A percentile compares a stretch with the other conserved stretches of the same genome.
phyloP scores from a whole-genome alignment of 2,329 filamentous ascomycete species.

The Phoma sp. region DNA sequence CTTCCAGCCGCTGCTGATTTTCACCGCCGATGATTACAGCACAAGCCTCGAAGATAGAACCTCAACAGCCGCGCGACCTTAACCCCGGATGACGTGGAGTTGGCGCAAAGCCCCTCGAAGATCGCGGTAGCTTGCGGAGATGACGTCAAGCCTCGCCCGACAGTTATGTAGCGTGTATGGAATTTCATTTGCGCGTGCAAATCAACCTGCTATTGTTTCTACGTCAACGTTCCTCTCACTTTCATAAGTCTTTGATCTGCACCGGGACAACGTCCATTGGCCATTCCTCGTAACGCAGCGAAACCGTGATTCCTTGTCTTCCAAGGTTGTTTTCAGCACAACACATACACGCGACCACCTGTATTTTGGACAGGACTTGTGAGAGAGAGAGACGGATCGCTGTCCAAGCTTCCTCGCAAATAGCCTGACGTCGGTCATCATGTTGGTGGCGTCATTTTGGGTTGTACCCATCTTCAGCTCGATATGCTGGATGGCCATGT shows the following conservation, averaged over 20 bases:
- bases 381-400: neutral
- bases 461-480: slow-evolving; percentile 73
- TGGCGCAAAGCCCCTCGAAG: slow-evolving; percentile 6
- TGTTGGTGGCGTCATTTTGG: slow-evolving; percentile 58
- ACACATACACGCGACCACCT: neutral
- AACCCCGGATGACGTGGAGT: slow-evolving; percentile 18
- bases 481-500: slow-evolving; percentile 59
- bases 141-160: slow-evolving; percentile 18
- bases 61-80: slow-evolving; percentile 4
- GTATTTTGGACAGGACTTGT: neutral
- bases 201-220: slow-evolving; percentile 9
- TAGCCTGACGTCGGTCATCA: slow-evolving; percentile 17
- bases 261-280: neutral
- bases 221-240: slow-evolving; percentile 9
- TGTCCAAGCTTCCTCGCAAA: neutral
- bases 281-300: neutral
- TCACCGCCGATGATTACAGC: neutral
- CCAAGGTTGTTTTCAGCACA: neutral
- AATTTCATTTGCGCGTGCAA: slow-evolving; percentile 15
- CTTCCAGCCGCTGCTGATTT: slow-evolving; percentile 1
- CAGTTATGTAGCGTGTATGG: slow-evolving; percentile 16
- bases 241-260: slow-evolving; percentile 3
- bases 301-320: neutral
- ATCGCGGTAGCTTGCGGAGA: slow-evolving; percentile 15
- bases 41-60: neutral